Percentiles rank a stretch among this genome's conserved stretches.
Conservation (phyloP, 1,284 basidiomycete species). For the Microbotryomycetes sp. region DNA sequence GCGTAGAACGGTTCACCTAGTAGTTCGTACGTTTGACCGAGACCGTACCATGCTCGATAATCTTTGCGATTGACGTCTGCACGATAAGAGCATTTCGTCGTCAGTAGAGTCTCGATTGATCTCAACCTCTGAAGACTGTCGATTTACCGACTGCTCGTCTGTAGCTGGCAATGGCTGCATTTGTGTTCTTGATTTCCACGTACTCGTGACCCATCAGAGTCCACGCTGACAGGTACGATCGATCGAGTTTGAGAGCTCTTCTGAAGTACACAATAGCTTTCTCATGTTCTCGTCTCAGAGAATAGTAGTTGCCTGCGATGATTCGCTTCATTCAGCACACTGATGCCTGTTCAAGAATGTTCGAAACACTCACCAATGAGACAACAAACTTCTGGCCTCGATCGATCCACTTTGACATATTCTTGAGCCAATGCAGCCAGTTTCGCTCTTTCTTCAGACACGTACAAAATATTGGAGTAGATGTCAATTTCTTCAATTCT, state of each 20-base stretch:
- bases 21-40: slow-evolving; percentile 95
- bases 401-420: slow-evolving; percentile 77
- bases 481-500: slow-evolving; percentile 93
- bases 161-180: slow-evolving; percentile 97
- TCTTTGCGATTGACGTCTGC: slow-evolving; percentile 90
- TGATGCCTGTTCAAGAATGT: neutral
- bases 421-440: slow-evolving; percentile 87
- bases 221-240: slow-evolving; percentile 93
- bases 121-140: neutral
- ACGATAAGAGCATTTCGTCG: neutral
- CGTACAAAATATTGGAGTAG: slow-evolving; percentile 94
- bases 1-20: slow-evolving; percentile 95
- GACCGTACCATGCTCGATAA: slow-evolving; percentile 96
- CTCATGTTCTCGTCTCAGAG: slow-evolving; percentile 83
- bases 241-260: slow-evolving; percentile 86
- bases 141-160: slow-evolving; percentile 80
- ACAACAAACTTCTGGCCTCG: slow-evolving; percentile 90
- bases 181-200: slow-evolving; percentile 97
- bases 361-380: slow-evolving; percentile 65
- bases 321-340: neutral
- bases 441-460: slow-evolving; percentile 80
- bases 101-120: neutral
- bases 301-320: slow-evolving; percentile 84
- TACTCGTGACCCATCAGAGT: slow-evolving; percentile 99
- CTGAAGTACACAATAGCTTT: slow-evolving; percentile 94